Evolutionary conservation across 2,329 filamentous ascomycete species (phyloP), one percentile per base, ranked within the genome.

Genomic region (Fusarium luffae): DNA sequence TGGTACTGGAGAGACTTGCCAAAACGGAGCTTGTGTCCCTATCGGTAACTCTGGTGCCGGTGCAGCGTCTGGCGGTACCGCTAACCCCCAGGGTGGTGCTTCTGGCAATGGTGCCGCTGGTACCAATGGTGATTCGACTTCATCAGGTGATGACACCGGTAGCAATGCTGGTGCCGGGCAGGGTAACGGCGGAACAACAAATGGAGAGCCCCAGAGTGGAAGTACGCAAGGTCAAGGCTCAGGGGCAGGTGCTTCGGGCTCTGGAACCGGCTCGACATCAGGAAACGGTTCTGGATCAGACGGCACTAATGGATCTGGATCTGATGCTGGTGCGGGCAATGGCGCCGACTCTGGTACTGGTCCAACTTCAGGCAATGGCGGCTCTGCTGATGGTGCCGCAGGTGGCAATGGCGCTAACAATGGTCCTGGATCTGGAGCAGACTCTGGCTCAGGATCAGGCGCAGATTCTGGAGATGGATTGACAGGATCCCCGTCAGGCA

Each of bases 21-120:
- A 65, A 9, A 13, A 65, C n/a, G 66, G 66, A n/a, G n/a, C 16
- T 14, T 69, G 66, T 18, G 11, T 61, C 3, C 34, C 44, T 3
- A 34, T 47, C 3, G 32, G 18, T 4, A 10, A 30, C 18, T 28
- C 30, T 6, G n/a, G 11, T 18, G 19, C 54, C 25, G 30, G 42
- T 14, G 18, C 27, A 3, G 30, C 21, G 2, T 23, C 60, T 7
- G 28, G 19, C 2, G 27, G 18, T n/a, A 16, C 12, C 10, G 14
- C 43, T 5, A 37, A 11, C 13, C 27, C 54, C 4, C 48, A 61
- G 8, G 40, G 40, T 13, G n/a, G 11, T 10, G 27, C 30, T 11
- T 54, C 60, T n/a, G n/a, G 10, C 4, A 25, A n/a, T 12, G 62
- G 19, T 3, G 4, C 14, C 23, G 30, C 34, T n/a, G 25, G 4